Evolutionary conservation across 257 asterid genomes (phyloP).

Genomic region (Voacanga thouarsii): DNA sequence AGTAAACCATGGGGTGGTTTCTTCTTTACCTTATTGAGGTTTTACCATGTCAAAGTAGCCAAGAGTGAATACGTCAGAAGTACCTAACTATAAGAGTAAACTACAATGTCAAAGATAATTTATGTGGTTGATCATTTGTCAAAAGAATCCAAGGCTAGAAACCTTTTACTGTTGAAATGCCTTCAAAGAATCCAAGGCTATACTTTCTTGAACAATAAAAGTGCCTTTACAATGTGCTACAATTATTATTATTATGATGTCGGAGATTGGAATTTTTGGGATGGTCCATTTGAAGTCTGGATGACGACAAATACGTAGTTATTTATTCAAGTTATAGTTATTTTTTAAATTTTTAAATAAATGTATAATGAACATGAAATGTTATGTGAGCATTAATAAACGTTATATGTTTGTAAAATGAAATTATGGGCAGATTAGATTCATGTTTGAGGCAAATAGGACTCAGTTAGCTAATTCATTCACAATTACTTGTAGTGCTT

Average conservation of each 20-base stretch:
- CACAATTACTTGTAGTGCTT: too few relatives aligned
- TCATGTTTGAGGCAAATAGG: neutral
- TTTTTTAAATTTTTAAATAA: too few relatives aligned
- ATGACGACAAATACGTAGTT: too few relatives aligned
- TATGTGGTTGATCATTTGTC: neutral
- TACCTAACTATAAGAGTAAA: neutral
- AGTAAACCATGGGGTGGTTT: neutral
- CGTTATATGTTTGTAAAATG: too few relatives aligned
- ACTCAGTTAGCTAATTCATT: neutral
- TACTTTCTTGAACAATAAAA: neutral
- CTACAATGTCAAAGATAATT: neutral
- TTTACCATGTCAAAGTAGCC: too few relatives aligned
- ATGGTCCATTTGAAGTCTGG: neutral
- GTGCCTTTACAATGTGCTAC: neutral
- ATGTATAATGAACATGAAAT: too few relatives aligned
- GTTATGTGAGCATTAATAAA: too few relatives aligned
- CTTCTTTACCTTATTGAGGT: neutral
- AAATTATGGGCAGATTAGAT: too few relatives aligned
- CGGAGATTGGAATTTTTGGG: neutral
- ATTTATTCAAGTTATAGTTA: too few relatives aligned
- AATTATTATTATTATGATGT: neutral
- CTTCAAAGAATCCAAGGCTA: neutral
- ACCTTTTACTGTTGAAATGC: neutral
- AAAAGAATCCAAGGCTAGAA: slow-evolving; percentile 8
- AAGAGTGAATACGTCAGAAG: neutral